Percentiles rank a stretch among this genome's conserved stretches.
Conservation (phyloP, 345 rosid genomes). For the Sisymbrium irio region DNA sequence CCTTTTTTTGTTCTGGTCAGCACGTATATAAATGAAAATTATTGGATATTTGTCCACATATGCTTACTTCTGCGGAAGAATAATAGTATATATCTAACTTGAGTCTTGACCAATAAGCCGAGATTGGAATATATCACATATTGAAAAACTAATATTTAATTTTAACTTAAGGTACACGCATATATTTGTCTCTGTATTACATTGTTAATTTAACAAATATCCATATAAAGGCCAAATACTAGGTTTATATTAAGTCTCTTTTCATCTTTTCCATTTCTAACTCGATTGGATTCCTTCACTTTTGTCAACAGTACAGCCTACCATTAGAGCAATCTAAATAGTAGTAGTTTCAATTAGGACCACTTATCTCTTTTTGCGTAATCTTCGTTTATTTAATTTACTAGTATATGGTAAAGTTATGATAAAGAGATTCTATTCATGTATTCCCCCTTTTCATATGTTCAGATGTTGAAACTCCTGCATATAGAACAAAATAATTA, state of each 20-base stretch:
- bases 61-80: not conserved
- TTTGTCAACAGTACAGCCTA: conserved; percentile 27
- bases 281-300: conserved; percentile 24
- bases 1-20: no score
- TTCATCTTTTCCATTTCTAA: not conserved
- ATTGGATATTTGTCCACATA: not conserved
- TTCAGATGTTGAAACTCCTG: conserved; percentile 31
- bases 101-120: conserved; percentile 5
- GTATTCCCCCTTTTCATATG: not conserved
- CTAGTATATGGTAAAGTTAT: conserved; percentile 4
- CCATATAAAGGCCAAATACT: conserved; percentile 20
- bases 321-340: conserved; percentile 18
- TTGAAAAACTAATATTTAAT: not conserved
- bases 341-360: conserved; percentile 20
- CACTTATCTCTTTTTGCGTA: conserved; percentile 23
- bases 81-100: not conserved
- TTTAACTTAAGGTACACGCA: conserved; percentile 29
- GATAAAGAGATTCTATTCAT: not conserved
- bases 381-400: not conserved
- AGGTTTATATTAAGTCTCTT: conserved; percentile 7
- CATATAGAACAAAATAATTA: conserved; percentile 22
- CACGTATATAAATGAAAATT: not conserved
- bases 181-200: not conserved
- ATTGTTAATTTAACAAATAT: not conserved
- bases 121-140: not conserved